Percentiles rank a stretch among this genome's conserved stretches.
phyloP scores from a whole-genome alignment of 768 basidiomycete genomes.

The Suillus plorans region DNA sequence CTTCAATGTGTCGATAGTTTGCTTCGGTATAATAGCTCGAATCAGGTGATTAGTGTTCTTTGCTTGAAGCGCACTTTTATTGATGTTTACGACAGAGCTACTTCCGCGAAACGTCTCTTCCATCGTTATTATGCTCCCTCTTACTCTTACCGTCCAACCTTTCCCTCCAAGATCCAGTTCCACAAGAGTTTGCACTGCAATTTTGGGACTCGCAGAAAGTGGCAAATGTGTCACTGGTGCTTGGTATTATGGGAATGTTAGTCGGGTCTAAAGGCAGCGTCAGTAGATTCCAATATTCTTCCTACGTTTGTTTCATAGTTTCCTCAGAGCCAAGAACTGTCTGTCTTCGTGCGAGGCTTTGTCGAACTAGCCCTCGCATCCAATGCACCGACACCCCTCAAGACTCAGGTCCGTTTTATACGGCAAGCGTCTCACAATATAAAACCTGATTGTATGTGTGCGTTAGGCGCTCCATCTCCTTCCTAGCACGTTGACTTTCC shows the following conservation, averaged over 20 bases:
- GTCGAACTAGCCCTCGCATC: slow-evolving; percentile 88
- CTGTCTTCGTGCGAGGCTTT: slow-evolving; percentile 70
- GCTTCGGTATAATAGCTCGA: slow-evolving; percentile 89
- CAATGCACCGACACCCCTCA: slow-evolving; percentile 87
- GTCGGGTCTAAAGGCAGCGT: slow-evolving; percentile 72
- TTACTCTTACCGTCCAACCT: slow-evolving; percentile 70
- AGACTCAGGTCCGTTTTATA: slow-evolving; percentile 65
- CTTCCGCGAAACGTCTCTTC: slow-evolving; percentile 85
- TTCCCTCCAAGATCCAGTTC: slow-evolving; percentile 55
- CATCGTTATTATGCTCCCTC: slow-evolving; percentile 63
- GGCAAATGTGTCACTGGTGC: slow-evolving; percentile 73
- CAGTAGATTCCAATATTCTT: slow-evolving; percentile 27
- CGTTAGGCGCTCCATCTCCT: slow-evolving; percentile 57
- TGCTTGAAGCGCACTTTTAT: slow-evolving; percentile 3
- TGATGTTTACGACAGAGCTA: slow-evolving; percentile 67
- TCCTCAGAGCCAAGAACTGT: slow-evolving; percentile 53
- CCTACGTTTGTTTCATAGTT: slow-evolving; percentile 3
- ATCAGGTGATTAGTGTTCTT: slow-evolving; percentile 61
- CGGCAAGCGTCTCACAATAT: slow-evolving; percentile 1
- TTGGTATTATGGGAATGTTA: slow-evolving; percentile 86
- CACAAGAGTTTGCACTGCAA: slow-evolving; percentile 91
- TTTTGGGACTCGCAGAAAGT: slow-evolving; percentile 94
- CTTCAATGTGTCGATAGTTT: slow-evolving; percentile 83
- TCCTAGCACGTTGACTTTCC: slow-evolving; percentile 54
- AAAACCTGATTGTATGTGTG: slow-evolving; percentile 27